phyloP scores from a whole-genome alignment of 2,329 filamentous ascomycete species.

The Xylariales sp. region DNA sequence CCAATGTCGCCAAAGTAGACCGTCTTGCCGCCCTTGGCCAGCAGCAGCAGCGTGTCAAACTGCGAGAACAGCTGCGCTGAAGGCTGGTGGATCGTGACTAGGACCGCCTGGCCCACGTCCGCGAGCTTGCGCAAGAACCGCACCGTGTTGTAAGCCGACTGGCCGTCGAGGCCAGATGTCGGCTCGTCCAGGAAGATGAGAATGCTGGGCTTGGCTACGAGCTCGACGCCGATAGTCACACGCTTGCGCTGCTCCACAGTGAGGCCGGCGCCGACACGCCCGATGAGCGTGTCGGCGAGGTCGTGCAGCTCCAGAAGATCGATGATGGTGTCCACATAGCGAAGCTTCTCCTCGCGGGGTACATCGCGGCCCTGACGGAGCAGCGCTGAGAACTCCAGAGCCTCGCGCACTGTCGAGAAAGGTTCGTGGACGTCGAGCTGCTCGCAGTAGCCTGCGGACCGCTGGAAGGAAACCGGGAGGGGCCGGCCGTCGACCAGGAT shows the following conservation, averaged over 20 bases:
- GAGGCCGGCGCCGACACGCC: slow-evolving; percentile 45
- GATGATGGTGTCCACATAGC: slow-evolving; percentile 75
- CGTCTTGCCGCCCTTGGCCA: slow-evolving; percentile 61
- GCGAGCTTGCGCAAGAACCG: slow-evolving; percentile 64
- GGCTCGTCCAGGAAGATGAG: slow-evolving; percentile 60
- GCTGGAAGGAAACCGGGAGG: slow-evolving; percentile 70
- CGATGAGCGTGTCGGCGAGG: slow-evolving; percentile 44
- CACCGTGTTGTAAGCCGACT: slow-evolving; percentile 62
- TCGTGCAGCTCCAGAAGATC: slow-evolving; percentile 51
- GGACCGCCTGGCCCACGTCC: slow-evolving; percentile 60
- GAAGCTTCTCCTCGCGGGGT: slow-evolving; percentile 63
- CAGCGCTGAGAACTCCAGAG: slow-evolving; percentile 68
- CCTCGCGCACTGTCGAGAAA: slow-evolving; percentile 71
- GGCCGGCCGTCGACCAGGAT: slow-evolving; percentile 73
- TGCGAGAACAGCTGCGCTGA: slow-evolving; percentile 62
- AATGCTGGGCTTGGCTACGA: slow-evolving; percentile 54
- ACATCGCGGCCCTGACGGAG: slow-evolving; percentile 66
- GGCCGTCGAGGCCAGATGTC: slow-evolving; percentile 62
- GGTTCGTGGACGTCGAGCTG: slow-evolving; percentile 76
- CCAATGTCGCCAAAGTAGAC: slow-evolving; percentile 67
- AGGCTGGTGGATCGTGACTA: slow-evolving; percentile 69
- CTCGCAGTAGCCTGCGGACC: slow-evolving; percentile 75
- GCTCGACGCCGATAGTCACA: slow-evolving; percentile 57
- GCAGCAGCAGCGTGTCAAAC: slow-evolving; percentile 61
- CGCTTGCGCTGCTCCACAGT: slow-evolving; percentile 50